These are phyloP conservation scores for Arachis monticola DNA, from an alignment of 331 rosid species.

Conservation along the genomic window DNA sequence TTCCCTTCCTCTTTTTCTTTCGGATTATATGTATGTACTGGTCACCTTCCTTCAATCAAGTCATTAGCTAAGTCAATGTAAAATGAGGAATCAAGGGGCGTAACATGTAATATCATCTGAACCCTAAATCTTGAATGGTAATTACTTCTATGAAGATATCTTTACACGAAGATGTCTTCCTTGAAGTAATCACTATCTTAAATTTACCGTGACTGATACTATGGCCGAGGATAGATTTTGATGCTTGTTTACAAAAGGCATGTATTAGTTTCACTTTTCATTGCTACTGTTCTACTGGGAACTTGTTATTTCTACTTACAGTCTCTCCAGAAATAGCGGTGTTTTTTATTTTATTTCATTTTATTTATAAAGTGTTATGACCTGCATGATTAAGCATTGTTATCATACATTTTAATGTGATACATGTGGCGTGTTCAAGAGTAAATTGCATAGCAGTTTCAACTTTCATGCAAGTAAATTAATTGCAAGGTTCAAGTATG, in stretches of 20 bases:
- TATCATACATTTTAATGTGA: constrained; percentile 17
- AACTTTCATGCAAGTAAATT: not conserved
- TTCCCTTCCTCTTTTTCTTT: not conserved
- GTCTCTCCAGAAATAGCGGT: constrained; percentile 22
- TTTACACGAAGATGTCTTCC: too few relatives aligned
- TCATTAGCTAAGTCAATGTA: too few relatives aligned
- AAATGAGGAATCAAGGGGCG: too few relatives aligned
- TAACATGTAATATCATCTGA: too few relatives aligned
- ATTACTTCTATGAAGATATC: too few relatives aligned
- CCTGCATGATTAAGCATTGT: not conserved
- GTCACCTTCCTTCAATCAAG: too few relatives aligned
- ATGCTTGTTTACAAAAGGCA: constrained; percentile 13
- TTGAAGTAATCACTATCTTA: too few relatives aligned
- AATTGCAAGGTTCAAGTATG: not conserved
- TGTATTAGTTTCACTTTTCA: not conserved
- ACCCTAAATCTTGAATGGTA: too few relatives aligned
- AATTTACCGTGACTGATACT: not conserved
- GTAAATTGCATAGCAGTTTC: not conserved
- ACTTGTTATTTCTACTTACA: constrained; percentile 18
- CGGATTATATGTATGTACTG: constrained; percentile 2
- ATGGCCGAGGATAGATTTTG: not conserved
- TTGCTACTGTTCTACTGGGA: not conserved
- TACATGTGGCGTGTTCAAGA: too few relatives aligned
- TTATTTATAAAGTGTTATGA: too few relatives aligned
- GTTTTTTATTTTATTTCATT: not conserved